Percentiles rank a stretch among this genome's conserved stretches.
phyloP scores from a whole-genome alignment of 768 basidiomycete species.

The Kwoniella dejecticola region DNA sequence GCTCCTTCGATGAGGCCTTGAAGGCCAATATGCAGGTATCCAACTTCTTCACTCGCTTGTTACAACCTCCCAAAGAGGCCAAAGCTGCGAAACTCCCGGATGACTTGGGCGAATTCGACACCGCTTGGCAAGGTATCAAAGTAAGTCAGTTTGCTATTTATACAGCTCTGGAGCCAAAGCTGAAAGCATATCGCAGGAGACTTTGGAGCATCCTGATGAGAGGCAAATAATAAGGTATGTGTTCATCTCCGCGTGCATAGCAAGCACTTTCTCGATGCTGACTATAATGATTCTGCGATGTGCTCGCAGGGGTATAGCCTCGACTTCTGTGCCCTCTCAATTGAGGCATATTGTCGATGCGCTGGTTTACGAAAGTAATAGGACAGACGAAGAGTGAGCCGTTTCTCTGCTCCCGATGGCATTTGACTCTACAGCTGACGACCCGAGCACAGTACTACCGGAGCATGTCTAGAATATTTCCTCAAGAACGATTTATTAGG shows the following conservation, averaged over 20 bases:
- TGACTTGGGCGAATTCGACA: constrained; percentile 42
- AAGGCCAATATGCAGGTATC: constrained; percentile 35
- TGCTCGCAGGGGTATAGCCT: constrained; percentile 65
- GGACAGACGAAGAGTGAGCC: constrained; percentile 78
- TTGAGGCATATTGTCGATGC: constrained; percentile 80
- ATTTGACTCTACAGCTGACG: constrained; percentile 7
- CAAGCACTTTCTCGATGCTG: neutral
- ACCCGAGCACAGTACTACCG: constrained; percentile 69
- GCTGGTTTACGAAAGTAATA: constrained; percentile 79
- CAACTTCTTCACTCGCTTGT: constrained; percentile 45
- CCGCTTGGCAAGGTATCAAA: constrained; percentile 41
- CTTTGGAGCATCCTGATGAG: constrained; percentile 84
- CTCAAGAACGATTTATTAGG: constrained; percentile 86
- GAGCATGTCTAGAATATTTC: constrained; percentile 85
- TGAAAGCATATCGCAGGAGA: constrained; percentile 61
- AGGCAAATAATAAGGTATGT: constrained; percentile 65
- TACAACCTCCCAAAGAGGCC: constrained; percentile 36
- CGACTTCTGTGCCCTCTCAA: constrained; percentile 76
- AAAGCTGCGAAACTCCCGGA: constrained; percentile 20
- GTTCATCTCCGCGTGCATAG: neutral
- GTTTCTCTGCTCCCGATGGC: constrained; percentile 6
- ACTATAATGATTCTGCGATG: no score
- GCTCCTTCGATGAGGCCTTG: neutral
- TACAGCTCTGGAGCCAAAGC: neutral
- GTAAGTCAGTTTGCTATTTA: constrained; percentile 23